phyloP scores from a whole-genome alignment of 345 rosid genomes.

The Mangifera indica region DNA sequence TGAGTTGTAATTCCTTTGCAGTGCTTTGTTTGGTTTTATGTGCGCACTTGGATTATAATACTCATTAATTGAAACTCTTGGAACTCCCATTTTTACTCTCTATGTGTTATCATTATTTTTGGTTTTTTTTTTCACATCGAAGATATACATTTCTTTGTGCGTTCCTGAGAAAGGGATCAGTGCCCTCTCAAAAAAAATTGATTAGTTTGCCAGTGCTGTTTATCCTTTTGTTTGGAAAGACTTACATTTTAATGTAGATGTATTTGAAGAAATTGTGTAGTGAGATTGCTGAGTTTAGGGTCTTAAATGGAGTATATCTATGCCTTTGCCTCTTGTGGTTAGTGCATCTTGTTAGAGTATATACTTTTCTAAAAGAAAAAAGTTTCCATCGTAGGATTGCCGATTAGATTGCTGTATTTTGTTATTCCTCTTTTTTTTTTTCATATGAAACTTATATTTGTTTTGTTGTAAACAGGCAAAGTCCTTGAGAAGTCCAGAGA shows the following conservation, averaged over 20 bases:
- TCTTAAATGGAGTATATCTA: neutral
- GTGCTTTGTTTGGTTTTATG: neutral
- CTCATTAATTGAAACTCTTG: neutral
- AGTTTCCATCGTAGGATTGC: neutral
- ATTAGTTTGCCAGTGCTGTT: neutral
- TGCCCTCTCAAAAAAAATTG: neutral
- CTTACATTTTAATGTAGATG: neutral
- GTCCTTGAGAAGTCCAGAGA: slow-evolving; percentile 64
- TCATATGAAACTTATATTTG: too few species aligned
- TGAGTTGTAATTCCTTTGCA: neutral
- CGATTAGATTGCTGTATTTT: neutral
- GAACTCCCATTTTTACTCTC: neutral
- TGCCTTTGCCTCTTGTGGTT: neutral
- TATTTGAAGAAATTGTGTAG: neutral
- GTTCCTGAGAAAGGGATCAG: neutral
- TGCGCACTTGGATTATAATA: neutral
- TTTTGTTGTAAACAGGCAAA: slow-evolving; percentile 49
- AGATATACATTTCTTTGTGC: neutral
- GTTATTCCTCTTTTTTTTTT: too few species aligned
- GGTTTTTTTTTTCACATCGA: neutral
- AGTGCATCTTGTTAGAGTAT: neutral
- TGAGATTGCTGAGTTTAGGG: neutral
- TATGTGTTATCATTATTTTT: neutral
- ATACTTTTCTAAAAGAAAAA: neutral
- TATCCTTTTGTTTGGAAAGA: neutral